Conservation (phyloP, 2,329 filamentous ascomycete species). For the Escovopsis sp. region DNA sequence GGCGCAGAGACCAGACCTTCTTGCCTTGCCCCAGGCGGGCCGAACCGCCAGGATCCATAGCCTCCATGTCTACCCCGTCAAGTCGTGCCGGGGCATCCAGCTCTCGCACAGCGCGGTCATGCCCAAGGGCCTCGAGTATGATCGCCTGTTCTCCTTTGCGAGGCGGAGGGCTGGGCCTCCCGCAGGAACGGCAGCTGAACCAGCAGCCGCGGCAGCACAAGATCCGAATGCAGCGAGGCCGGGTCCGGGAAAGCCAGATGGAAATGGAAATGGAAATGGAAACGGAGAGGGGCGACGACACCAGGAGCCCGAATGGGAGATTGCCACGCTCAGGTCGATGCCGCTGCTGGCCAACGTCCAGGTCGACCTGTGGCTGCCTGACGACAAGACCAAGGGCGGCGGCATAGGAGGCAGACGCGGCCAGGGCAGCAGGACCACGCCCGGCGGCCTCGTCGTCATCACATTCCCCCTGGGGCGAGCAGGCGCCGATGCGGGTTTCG, state of each 20-base stretch:
- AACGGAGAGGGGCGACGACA: no score
- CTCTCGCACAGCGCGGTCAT: constrained; percentile 49
- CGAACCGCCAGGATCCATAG: constrained; percentile 33
- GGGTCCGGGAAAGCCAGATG: no score
- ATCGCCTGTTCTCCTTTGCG: constrained; percentile 73
- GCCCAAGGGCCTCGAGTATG: constrained; percentile 57
- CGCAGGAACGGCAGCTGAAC: constrained; percentile 12
- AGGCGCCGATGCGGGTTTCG: constrained; percentile 27
- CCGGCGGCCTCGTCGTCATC: constrained; percentile 46
- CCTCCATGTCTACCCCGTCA: constrained; percentile 68
- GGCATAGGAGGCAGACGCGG: no score
- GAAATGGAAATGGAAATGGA: no score
- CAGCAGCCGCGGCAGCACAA: constrained; percentile 22
- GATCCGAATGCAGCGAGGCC: no score
- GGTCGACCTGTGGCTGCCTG: constrained; percentile 55
- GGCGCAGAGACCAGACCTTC: constrained; percentile 10
- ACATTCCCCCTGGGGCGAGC: constrained; percentile 43
- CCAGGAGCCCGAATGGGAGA: constrained; percentile 39
- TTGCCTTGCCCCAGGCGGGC: constrained; percentile 9
- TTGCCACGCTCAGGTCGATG: constrained; percentile 55
- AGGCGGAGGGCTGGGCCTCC: constrained; percentile 26
- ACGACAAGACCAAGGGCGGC: constrained; percentile 30
- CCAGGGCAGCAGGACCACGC: constrained; percentile 27
- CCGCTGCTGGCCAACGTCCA: constrained; percentile 57
- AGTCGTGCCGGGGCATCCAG: constrained; percentile 68